Conservation (phyloP, 331 rosid genomes). For the Telfairia occidentalis region DNA sequence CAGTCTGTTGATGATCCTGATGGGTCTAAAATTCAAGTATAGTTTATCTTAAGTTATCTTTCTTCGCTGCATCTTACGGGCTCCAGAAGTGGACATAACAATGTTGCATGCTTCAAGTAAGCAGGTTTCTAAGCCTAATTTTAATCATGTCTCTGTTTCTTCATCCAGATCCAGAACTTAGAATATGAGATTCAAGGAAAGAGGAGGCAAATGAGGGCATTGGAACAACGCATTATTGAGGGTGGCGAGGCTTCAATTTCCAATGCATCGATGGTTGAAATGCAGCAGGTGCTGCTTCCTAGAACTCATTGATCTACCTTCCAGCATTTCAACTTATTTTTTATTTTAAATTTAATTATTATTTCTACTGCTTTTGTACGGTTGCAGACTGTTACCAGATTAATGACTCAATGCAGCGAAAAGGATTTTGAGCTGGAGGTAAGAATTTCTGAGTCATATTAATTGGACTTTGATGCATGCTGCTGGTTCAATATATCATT, state of each 20-base stretch:
- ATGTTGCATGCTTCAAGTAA: background rate
- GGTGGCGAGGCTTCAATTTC: slow-evolving; percentile 69
- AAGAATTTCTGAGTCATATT: slow-evolving; percentile 23
- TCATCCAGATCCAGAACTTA: slow-evolving; percentile 59
- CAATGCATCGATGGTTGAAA: slow-evolving; percentile 73
- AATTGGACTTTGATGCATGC: background rate
- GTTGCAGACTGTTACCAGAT: slow-evolving; percentile 66
- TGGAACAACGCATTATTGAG: slow-evolving; percentile 77
- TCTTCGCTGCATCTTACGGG: background rate
- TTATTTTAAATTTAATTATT: background rate
- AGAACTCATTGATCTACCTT: slow-evolving; percentile 4
- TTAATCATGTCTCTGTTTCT: slow-evolving; percentile 4
- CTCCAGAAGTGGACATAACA: background rate
- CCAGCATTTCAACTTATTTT: slow-evolving; percentile 13
- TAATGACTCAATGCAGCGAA: slow-evolving; percentile 83
- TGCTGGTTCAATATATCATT: background rate
- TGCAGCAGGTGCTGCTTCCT: slow-evolving; percentile 78
- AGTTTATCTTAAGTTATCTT: background rate
- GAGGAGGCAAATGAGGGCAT: slow-evolving; percentile 70
- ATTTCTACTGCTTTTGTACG: slow-evolving; percentile 15
- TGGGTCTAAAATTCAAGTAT: slow-evolving; percentile 67
- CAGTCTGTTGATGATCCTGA: slow-evolving; percentile 79
- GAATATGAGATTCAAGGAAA: slow-evolving; percentile 87
- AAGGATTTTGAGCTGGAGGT: slow-evolving; percentile 98
- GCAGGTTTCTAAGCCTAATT: background rate